A percentile compares a stretch with the other conserved stretches of the same genome.
Evolutionary conservation across 805 yeast genomes (phyloP).

Genomic region (Ogataea philodendri): DNA sequence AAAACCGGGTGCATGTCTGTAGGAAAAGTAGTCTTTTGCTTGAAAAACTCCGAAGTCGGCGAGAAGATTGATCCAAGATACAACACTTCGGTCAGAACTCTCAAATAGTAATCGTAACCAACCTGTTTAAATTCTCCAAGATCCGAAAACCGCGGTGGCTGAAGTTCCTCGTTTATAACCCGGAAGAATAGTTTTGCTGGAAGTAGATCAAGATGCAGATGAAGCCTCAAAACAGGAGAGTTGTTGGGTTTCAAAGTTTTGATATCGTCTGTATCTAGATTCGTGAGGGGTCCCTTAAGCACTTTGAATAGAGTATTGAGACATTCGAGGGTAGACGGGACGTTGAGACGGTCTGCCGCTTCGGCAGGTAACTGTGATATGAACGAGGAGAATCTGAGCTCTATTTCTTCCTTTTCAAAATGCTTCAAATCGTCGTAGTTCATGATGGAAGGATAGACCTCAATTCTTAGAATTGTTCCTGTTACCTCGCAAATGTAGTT

Average conservation of each 20-base stretch:
- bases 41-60: conserved; percentile 25
- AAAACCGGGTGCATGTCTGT: conserved; percentile 25
- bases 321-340: conserved; percentile 59
- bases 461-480: conserved; percentile 49
- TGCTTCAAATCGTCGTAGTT: conserved; percentile 43
- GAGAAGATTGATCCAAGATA: conserved; percentile 38
- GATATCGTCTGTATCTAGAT: conserved; percentile 41
- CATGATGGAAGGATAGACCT: conserved; percentile 53
- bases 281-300: conserved; percentile 61
- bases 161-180: conserved; percentile 29
- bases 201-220: conserved; percentile 55
- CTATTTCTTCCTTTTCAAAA: conserved; percentile 49
- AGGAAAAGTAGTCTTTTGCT: conserved; percentile 15
- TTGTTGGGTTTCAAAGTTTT: conserved; percentile 56
- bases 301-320: conserved; percentile 60
- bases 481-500: conserved; percentile 46
- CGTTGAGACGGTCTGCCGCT: conserved; percentile 15
- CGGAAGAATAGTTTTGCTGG: conserved; percentile 46
- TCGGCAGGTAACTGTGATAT: conserved; percentile 23
- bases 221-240: conserved; percentile 49
- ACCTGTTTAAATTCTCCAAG: conserved; percentile 24
- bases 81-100: conserved; percentile 54
- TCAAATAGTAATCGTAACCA: conserved; percentile 48
- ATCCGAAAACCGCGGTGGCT: conserved; percentile 31
- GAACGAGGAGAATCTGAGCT: conserved; percentile 44